phyloP scores from a whole-genome alignment of 768 basidiomycete genomes.

The Boletus eberwhitei region DNA sequence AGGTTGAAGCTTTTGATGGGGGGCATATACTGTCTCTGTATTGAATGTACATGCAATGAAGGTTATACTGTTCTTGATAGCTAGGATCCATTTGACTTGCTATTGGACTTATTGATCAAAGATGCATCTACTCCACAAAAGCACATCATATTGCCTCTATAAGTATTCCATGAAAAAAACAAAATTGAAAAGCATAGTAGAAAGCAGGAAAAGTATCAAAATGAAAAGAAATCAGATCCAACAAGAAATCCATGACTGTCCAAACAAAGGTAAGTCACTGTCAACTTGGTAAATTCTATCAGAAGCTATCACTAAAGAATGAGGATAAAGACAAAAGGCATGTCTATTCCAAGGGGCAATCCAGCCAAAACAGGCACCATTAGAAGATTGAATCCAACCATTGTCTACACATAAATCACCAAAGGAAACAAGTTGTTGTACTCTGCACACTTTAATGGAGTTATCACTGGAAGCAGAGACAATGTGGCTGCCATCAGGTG shows the following conservation, averaged over 20 bases:
- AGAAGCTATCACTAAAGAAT: neutral
- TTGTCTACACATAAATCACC: neutral
- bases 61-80: too few species aligned
- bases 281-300: neutral
- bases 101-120: too few species aligned
- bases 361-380: constrained; percentile 1
- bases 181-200: neutral
- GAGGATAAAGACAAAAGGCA: too few species aligned
- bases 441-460: constrained; percentile 1
- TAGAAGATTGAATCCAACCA: constrained; percentile 10
- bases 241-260: neutral
- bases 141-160: too few species aligned
- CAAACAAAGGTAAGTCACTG: neutral
- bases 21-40: too few species aligned
- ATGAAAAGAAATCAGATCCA: neutral
- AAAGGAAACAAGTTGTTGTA: neutral
- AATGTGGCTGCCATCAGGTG: neutral
- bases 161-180: too few species aligned
- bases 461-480: neutral
- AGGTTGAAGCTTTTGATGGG: too few species aligned
- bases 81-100: too few species aligned
- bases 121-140: too few species aligned
- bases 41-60: too few species aligned
- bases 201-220: neutral
- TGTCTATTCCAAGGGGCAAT: constrained; percentile 6